Percentiles rank a stretch among this genome's conserved stretches.
Evolutionary conservation across 2,329 filamentous ascomycete species (phyloP).

Genomic region (Penicillium nordicum): DNA sequence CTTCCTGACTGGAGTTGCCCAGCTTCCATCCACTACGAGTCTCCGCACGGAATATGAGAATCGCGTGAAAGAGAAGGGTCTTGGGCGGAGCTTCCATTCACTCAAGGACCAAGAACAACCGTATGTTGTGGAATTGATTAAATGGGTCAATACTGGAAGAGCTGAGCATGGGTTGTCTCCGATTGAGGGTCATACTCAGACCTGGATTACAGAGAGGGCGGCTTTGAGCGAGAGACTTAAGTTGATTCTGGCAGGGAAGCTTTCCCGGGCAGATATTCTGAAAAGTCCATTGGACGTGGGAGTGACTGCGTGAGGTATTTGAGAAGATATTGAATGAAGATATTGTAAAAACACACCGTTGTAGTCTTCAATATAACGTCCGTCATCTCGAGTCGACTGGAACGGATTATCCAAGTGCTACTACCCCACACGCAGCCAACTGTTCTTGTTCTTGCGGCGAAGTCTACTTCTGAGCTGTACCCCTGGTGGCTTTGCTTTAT

Average conservation of each 20-base stretch:
- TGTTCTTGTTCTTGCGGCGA: neutral
- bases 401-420: neutral
- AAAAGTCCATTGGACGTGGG: constrained; percentile 5
- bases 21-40: constrained; percentile 44
- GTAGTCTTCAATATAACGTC: too few relatives aligned
- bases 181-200: constrained; percentile 31
- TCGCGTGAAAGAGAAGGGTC: constrained; percentile 25
- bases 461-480: neutral
- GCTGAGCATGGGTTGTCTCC: constrained; percentile 15
- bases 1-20: constrained; percentile 52
- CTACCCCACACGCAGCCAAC: neutral
- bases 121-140: constrained; percentile 34
- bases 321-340: neutral
- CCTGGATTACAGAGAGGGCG: constrained; percentile 30
- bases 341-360: too few relatives aligned
- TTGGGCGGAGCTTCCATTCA: constrained; percentile 39
- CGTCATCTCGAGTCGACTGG: neutral
- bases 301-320: neutral
- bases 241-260: constrained; percentile 14
- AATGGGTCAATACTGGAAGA: constrained; percentile 35
- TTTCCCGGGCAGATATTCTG: constrained; percentile 5
- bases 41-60: constrained; percentile 38
- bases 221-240: constrained; percentile 23
- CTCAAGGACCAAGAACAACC: constrained; percentile 33
- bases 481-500: too few relatives aligned